Conservation (phyloP, 148 eudicot species). For the Heliamphora exappendiculata region DNA sequence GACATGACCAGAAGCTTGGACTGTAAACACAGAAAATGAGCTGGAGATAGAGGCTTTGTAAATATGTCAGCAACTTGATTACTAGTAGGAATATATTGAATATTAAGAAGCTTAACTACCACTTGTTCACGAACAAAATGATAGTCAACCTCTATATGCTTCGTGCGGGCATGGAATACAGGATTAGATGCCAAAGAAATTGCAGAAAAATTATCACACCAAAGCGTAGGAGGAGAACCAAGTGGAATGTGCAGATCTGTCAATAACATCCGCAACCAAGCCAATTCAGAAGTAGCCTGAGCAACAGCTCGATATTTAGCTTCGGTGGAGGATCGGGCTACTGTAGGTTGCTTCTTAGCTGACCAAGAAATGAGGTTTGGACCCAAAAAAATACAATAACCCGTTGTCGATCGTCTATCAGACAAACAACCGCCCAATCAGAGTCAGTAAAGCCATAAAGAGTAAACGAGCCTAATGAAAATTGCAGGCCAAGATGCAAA, state of each 20-base stretch:
- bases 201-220: background rate
- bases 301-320: background rate
- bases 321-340: background rate
- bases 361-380: background rate
- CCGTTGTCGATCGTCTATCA: background rate
- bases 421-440: background rate
- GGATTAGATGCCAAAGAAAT: background rate
- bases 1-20: too few relatives aligned
- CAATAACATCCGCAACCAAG: background rate
- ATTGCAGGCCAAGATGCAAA: background rate
- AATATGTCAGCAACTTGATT: too few relatives aligned
- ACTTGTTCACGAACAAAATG: too few relatives aligned
- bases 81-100: too few relatives aligned
- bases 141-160: too few relatives aligned
- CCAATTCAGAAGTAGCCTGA: background rate
- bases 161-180: background rate
- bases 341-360: background rate
- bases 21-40: too few relatives aligned
- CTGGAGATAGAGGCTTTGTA: too few relatives aligned
- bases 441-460: background rate
- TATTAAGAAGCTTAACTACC: too few relatives aligned
- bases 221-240: background rate
- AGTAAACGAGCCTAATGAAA: background rate
- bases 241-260: background rate
- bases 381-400: background rate